These are phyloP conservation scores for Tinospora cordifolia DNA, from an alignment of 164 flowering plant genomes.

Conservation along the genomic window DNA sequence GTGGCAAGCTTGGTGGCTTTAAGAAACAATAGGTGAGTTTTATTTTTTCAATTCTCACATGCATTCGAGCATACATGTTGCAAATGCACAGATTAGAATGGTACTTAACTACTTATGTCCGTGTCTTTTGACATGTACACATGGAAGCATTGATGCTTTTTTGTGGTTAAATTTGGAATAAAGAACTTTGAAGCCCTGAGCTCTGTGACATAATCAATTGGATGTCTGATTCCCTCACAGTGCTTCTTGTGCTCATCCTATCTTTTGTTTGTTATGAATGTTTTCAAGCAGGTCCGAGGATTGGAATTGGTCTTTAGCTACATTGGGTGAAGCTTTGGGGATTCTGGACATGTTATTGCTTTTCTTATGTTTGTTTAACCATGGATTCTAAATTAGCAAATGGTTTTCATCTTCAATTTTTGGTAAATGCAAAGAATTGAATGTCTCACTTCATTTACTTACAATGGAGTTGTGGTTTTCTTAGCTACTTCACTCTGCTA, in stretches of 20 bases:
- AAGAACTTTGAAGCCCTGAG: neutral
- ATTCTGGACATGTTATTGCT: neutral
- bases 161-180: neutral
- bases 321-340: neutral
- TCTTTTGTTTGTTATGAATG: neutral
- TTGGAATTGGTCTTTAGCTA: neutral
- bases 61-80: neutral
- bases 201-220: neutral
- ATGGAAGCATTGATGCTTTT: neutral
- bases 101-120: neutral
- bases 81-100: neutral
- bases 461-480: neutral
- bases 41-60: neutral
- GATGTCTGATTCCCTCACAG: neutral
- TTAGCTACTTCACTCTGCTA: neutral
- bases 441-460: neutral
- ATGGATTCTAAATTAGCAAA: neutral
- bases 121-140: neutral
- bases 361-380: neutral
- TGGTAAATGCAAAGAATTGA: neutral
- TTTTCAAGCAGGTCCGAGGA: neutral
- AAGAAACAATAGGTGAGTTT: constrained; percentile 64
- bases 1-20: constrained; percentile 79
- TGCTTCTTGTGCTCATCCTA: neutral
- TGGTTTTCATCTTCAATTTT: neutral